A percentile compares a stretch with the other conserved stretches of the same genome.
phyloP scores from a whole-genome alignment of 208 protist genomes.

The Crithidia sp. region DNA sequence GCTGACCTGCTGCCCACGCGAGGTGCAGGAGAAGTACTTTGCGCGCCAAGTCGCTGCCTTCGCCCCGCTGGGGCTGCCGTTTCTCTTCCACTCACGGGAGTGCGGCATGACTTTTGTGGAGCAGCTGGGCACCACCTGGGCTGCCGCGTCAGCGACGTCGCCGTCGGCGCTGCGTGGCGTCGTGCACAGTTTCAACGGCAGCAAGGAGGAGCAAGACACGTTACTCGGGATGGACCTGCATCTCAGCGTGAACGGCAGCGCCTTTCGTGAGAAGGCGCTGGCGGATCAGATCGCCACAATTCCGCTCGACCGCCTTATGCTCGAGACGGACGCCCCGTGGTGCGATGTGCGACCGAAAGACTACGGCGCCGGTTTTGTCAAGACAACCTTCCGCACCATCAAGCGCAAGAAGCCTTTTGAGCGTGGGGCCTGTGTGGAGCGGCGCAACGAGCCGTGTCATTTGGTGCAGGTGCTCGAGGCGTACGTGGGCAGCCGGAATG shows the following conservation, averaged over 20 bases:
- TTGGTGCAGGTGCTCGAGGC: conserved; percentile 80
- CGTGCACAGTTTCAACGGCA: conserved; percentile 96
- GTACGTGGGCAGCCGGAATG: conserved; percentile 49
- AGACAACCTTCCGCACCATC: conserved; percentile 58
- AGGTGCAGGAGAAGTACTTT: conserved; percentile 82
- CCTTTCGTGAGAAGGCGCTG: conserved; percentile 84
- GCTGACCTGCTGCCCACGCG: conserved; percentile 70
- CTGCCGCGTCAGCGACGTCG: background rate
- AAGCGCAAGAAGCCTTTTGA: conserved; percentile 74
- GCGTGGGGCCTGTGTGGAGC: conserved; percentile 71
- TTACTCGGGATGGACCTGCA: conserved; percentile 83
- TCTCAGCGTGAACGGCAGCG: conserved; percentile 93
- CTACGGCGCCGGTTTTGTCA: conserved; percentile 78
- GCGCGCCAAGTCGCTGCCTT: conserved; percentile 61
- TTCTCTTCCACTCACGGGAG: conserved; percentile 94
- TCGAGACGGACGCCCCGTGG: conserved; percentile 96
- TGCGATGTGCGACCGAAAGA: conserved; percentile 93
- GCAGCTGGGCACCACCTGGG: conserved; percentile 48
- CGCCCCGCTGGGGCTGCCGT: conserved; percentile 61
- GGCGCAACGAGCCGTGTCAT: conserved; percentile 93
- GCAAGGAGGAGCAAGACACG: conserved; percentile 73
- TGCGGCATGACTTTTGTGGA: conserved; percentile 86
- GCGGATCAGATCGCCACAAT: conserved; percentile 78
- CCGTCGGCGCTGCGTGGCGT: conserved; percentile 55
- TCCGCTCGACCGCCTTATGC: conserved; percentile 84